Evolutionary conservation across 177 flowering plant species (phyloP).

Genomic region (Telopea speciosissima): DNA sequence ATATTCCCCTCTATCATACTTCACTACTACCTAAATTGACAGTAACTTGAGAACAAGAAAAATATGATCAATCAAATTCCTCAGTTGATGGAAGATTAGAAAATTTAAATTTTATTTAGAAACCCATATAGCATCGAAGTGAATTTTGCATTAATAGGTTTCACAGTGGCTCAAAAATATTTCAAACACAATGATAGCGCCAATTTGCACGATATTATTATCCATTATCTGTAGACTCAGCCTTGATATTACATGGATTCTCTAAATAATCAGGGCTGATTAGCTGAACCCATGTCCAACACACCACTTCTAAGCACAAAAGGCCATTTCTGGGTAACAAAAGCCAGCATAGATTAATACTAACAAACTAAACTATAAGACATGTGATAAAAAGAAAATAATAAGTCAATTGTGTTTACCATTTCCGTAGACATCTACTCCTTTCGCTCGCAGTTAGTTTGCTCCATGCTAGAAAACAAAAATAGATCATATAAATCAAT

Average conservation of each 20-base stretch:
- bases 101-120: too few relatives aligned
- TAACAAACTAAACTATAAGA: background rate
- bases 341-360: too few relatives aligned
- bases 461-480: constrained; percentile 77
- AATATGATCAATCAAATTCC: constrained; percentile 8
- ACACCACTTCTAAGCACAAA: background rate
- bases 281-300: background rate
- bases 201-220: background rate
- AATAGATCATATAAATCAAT: background rate
- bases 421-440: constrained; percentile 77
- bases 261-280: constrained; percentile 32
- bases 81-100: too few relatives aligned
- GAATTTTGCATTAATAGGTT: background rate
- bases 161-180: background rate
- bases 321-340: background rate
- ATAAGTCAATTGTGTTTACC: constrained; percentile 34
- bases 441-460: constrained; percentile 82
- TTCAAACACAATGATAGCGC: background rate
- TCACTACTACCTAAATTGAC: constrained; percentile 16
- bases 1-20: background rate
- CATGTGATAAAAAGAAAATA: background rate
- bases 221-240: background rate
- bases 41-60: too few relatives aligned
- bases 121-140: background rate
- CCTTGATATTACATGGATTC: background rate